Conservation (phyloP, 345 rosid genomes). For the Dipteronia dyeriana region DNA sequence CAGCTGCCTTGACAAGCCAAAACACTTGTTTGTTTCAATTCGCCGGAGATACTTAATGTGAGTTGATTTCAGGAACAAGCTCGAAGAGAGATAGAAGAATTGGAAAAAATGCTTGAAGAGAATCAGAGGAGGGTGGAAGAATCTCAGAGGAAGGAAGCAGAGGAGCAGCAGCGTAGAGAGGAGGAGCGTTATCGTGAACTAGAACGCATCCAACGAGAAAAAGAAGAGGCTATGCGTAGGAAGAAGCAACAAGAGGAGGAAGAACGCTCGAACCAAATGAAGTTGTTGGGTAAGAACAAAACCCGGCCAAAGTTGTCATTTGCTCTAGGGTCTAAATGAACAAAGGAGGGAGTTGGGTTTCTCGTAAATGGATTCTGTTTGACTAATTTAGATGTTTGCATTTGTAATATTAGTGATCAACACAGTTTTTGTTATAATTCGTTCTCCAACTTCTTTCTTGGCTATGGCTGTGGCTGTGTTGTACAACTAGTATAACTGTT, state of each 20-base stretch:
- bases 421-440: too few species aligned
- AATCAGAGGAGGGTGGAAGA: conserved; percentile 75
- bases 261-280: conserved; percentile 86
- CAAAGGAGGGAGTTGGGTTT: too few species aligned
- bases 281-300: conserved; percentile 94
- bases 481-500: too few species aligned
- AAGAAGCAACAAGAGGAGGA: conserved; percentile 93
- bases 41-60: background rate
- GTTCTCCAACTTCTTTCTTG: too few species aligned
- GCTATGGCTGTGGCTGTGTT: too few species aligned
- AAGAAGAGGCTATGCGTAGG: conserved; percentile 80
- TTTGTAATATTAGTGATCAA: too few species aligned
- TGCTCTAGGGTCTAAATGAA: conserved; percentile 82
- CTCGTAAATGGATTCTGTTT: too few species aligned
- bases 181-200: conserved; percentile 82
- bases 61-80: conserved; percentile 59
- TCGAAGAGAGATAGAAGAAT: conserved; percentile 67
- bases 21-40: too few species aligned
- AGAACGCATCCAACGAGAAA: conserved; percentile 78
- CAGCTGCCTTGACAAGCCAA: background rate
- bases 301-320: conserved; percentile 90
- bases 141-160: conserved; percentile 79
- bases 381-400: too few species aligned
- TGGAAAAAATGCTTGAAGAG: conserved; percentile 79
- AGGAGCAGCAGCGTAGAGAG: conserved; percentile 81